These are phyloP conservation scores for Aspergillus thermomutatus DNA, from an alignment of 2,329 filamentous ascomycete genomes.

Conservation along the genomic window DNA sequence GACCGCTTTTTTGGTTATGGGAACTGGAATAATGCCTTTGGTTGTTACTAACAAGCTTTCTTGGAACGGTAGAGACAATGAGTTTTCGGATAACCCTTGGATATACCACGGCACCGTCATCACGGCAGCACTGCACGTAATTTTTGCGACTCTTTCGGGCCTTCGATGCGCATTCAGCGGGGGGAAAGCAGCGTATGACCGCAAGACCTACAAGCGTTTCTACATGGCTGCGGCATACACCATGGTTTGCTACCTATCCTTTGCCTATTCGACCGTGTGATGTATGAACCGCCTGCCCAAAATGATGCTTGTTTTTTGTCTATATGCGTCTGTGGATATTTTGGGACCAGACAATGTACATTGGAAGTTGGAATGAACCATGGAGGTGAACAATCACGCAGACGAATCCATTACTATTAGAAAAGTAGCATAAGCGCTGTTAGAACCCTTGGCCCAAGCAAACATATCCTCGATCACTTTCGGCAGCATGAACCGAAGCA, in stretches of 20 bases:
- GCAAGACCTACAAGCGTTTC: conserved; percentile 5
- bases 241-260: conserved; percentile 3
- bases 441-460: not conserved
- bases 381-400: not conserved
- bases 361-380: not conserved
- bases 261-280: not conserved
- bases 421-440: too few relatives aligned
- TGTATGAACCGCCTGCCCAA: not conserved
- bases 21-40: not conserved
- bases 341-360: not conserved
- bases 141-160: not conserved
- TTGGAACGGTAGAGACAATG: not conserved
- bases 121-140: not conserved
- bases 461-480: not conserved
- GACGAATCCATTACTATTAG: too few relatives aligned
- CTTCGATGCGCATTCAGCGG: not conserved
- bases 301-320: too few relatives aligned
- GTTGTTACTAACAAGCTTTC: not conserved
- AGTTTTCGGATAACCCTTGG: not conserved
- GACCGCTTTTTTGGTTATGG: not conserved
- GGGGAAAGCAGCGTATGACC: conserved; percentile 1
- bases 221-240: conserved; percentile 5
- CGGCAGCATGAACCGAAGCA: conserved; percentile 14
- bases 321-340: too few relatives aligned
- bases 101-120: not conserved